Evolutionary conservation across 2,329 filamentous ascomycete species (phyloP), one percentile per base, ranked within the genome.

Genomic region (Nigrograna mackinnonii): DNA sequence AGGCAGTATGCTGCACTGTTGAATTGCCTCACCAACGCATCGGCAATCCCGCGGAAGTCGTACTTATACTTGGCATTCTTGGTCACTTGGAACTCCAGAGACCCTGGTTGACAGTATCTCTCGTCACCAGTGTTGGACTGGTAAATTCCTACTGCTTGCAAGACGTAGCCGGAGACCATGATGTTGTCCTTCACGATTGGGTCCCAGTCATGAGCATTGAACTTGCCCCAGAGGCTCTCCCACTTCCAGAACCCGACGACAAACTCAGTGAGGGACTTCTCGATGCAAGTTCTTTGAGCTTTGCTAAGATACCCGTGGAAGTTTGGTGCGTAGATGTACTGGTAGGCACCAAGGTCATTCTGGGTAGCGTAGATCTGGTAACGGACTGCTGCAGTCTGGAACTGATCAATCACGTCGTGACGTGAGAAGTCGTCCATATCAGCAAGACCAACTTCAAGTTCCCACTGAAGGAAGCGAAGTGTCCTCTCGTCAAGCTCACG

Each of bases 201-300:
- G 17, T 53, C 52, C 41, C 47, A 55, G 17, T 55, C 43, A 2
- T 21, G 5, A 38, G 35, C n/a, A 37, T 38, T 53, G 36, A 52
- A 52, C 26, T 52, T 52, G 7, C 49, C 51, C 35, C 43, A 37
- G 14, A 55, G 17, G 9, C 28, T 37, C 30, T 55, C 50, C 49
- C 52, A 55, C n/a, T 50, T 45, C 50, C 52, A 55, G 37, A 41
- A 53, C n/a, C 49, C 45, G 18, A 55, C 32, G 3, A 53, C 50
- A 7, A 24, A 22, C 13, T 50, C 34, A 2, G 44, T 45, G 26
- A 51, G 37, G 3, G 41, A 47, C 22, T 55, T 55, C 16, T 53
- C 52, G 20, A 55, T 49, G n/a, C 32, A 14, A 17, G 30, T 37
- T 26, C 44, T 21, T 30, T 51, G 31, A 7, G 47, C 50, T 21